A percentile compares a stretch with the other conserved stretches of the same genome.
These are phyloP conservation scores for Fragaria vesca DNA, from an alignment of 306 rosid species.

Conservation along the genomic window DNA sequence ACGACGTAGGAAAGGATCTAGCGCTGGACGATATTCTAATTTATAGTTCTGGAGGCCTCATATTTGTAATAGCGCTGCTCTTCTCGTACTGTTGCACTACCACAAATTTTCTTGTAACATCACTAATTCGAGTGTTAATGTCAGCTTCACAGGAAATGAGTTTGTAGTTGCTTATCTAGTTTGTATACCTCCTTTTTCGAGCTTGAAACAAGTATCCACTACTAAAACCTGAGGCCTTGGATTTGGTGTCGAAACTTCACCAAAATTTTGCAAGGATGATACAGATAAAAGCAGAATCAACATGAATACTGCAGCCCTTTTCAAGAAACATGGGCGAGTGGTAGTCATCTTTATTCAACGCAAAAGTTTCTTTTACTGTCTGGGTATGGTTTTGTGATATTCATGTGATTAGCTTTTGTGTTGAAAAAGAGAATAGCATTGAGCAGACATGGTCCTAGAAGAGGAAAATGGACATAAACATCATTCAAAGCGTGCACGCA, in stretches of 20 bases:
- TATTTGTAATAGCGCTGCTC: neutral
- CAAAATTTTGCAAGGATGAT: neutral
- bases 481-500: slow-evolving; percentile 8
- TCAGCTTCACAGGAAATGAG: slow-evolving; percentile 9
- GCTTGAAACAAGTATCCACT: neutral
- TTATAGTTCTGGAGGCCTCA: slow-evolving; percentile 37
- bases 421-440: neutral
- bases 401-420: neutral
- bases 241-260: neutral
- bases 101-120: slow-evolving; percentile 19
- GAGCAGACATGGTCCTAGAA: neutral
- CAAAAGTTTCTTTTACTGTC: neutral
- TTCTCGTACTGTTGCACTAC: neutral
- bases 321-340: neutral
- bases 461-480: neutral
- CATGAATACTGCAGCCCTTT: neutral
- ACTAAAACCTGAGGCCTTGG: neutral
- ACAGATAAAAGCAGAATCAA: neutral
- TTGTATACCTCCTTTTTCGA: neutral
- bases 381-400: neutral
- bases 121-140: neutral
- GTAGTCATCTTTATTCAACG: neutral
- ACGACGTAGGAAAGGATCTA: slow-evolving; percentile 69
- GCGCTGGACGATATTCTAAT: slow-evolving; percentile 60
- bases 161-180: neutral